Conservation (phyloP, 75 land plant genomes). For the Chamaecyparis obtusa region DNA sequence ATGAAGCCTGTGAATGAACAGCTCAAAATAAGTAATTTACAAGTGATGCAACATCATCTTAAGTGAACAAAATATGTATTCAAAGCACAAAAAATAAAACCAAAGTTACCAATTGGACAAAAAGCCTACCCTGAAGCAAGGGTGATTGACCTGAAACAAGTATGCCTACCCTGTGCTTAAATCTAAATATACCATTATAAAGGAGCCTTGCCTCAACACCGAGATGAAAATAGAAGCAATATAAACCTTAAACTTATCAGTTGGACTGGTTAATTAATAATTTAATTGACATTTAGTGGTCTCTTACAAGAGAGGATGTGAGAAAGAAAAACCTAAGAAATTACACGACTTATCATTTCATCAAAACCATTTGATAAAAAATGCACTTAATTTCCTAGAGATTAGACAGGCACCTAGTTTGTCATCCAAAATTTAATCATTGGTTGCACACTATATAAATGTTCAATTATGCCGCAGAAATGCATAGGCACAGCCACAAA, state of each 20-base stretch:
- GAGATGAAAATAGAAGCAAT: neutral
- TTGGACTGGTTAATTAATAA: neutral
- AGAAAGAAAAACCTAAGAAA: neutral
- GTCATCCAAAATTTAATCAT: neutral
- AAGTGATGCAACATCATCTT: neutral
- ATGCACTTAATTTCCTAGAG: neutral
- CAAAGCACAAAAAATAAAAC: neutral
- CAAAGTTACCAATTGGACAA: neutral
- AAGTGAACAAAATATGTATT: neutral
- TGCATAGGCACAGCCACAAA: neutral
- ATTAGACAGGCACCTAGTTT: neutral
- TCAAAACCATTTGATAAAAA: neutral
- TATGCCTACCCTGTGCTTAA: neutral
- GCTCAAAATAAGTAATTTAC: neutral
- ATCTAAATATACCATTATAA: neutral
- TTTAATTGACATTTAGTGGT: neutral
- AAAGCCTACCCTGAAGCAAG: neutral
- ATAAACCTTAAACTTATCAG: neutral
- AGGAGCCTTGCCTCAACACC: neutral
- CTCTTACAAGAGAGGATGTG: neutral
- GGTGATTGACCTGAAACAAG: neutral
- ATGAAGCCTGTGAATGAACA: conserved; percentile 42
- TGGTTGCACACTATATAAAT: neutral
- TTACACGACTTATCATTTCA: neutral
- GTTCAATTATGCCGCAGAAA: neutral